Conservation (phyloP, 306 rosid genomes). For the Neltuma alba region DNA sequence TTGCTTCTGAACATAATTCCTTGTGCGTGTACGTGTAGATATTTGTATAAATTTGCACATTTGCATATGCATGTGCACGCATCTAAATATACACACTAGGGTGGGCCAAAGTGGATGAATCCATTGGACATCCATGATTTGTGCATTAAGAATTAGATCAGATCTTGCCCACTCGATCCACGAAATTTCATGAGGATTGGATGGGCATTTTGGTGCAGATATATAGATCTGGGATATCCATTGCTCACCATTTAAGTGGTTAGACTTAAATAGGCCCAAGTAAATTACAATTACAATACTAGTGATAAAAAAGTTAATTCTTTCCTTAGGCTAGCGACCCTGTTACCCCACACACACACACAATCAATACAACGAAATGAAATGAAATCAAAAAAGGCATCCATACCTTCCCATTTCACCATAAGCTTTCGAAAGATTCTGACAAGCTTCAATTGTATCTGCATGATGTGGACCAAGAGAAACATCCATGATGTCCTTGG, state of each 20-base stretch:
- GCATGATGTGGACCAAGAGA: slow-evolving; percentile 92
- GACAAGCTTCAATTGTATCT: slow-evolving; percentile 89
- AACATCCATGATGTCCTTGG: slow-evolving; percentile 92
- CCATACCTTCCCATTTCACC: slow-evolving; percentile 76
- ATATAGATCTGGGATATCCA: not conserved
- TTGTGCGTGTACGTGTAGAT: not conserved
- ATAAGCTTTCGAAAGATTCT: slow-evolving; percentile 92
- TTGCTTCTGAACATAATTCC: not conserved
- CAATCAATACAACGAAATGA: slow-evolving; percentile 11
- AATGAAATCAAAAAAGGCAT: slow-evolving; percentile 30
- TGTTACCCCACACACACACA: not conserved
- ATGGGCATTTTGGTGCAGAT: not conserved
- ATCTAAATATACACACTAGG: not conserved
- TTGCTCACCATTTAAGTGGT: not conserved
- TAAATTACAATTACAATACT: slow-evolving; percentile 8
- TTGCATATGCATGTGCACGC: not conserved
- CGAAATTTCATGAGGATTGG: not conserved
- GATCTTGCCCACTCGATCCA: not conserved
- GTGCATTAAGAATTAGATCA: not conserved
- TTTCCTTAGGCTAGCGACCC: not conserved
- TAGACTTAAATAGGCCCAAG: slow-evolving; percentile 6
- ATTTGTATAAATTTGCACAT: not conserved
- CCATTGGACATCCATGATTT: not conserved
- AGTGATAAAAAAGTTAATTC: slow-evolving; percentile 3
- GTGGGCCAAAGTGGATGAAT: not conserved